These are phyloP conservation scores for Phallus indusiatus DNA, from an alignment of 768 basidiomycete species.

Conservation along the genomic window DNA sequence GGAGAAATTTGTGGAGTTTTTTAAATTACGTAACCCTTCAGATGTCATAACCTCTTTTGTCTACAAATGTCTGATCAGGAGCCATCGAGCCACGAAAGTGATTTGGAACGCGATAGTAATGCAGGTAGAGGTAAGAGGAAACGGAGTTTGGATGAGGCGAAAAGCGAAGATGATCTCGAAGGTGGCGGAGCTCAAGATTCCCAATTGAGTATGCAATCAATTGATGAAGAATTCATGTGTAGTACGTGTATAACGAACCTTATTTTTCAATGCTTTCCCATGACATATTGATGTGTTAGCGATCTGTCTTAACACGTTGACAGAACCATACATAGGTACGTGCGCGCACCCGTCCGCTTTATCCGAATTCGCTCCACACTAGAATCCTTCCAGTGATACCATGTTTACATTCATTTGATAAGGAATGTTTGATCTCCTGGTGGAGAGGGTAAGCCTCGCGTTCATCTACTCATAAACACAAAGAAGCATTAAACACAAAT, in stretches of 20 bases:
- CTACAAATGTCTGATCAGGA: no score
- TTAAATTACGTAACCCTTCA: background rate
- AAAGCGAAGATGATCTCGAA: background rate
- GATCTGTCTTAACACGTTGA: constrained; percentile 3
- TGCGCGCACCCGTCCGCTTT: background rate
- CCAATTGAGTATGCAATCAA: background rate
- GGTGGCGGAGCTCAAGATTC: background rate
- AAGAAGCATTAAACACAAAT: background rate
- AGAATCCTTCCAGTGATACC: background rate
- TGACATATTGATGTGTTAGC: background rate
- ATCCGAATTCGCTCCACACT: background rate
- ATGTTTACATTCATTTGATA: constrained; percentile 8
- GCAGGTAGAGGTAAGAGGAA: no score
- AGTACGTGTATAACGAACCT: background rate
- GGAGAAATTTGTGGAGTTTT: no score
- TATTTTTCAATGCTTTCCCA: background rate
- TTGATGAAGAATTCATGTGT: constrained; percentile 8
- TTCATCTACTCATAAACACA: background rate
- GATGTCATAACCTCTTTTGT: background rate
- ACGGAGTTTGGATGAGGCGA: background rate
- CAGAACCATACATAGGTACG: constrained; percentile 3
- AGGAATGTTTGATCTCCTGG: constrained; percentile 1
- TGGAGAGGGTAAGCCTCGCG: background rate
- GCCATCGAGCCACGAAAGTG: no score
- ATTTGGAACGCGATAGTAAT: no score